Base-by-base conservation (phyloP, 1,284 basidiomycete genomes). In the Tausonia pullulans region DNA sequence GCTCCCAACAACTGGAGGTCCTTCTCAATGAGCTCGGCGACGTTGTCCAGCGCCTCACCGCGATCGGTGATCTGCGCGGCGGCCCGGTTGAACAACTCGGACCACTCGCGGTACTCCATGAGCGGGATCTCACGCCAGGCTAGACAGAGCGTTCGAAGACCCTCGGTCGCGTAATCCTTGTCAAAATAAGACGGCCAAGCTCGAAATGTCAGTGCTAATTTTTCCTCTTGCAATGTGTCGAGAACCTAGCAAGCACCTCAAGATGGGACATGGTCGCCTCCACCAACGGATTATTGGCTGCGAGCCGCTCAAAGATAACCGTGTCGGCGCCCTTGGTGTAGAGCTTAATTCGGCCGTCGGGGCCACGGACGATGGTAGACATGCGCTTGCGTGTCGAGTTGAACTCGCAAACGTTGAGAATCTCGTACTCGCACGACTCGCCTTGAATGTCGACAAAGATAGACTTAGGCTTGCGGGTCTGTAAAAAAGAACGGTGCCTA, bases 291-390 rank as follows among this genome's bases (percentile, higher is more conserved):
- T 97, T 92, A 64, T 88, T 84, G 16, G 75, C 73, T 68, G 85
- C 85, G 27, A 97, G 75, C 11, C 94, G 83, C 74, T 97, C 93
- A 62, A 91, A 78, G 70, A 97, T 97, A 70, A 98, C 96, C 2
- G 93, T 98, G 74, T 99, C 96, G 2, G 96, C 96, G 44, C 96
- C 96, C 76, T 99, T 99, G 71, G 88, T 93, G 74, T 90, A 98
- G 10, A 99, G 77, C 77, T 93, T 96, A 78, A 98, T 90, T 74
- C 85, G 86, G 63, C 95, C 92, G 70, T 93, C 86, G 0, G 94
- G 88, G 48, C 84, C 81, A 14, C 92, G 85, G 41, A 99, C 84
- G 66, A 99, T 78, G 0, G 92, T 94, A 27, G 94, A 97, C 96
- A 99, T 98, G 65, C 96, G 84, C 74, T 99, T 98, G 57, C 95